phyloP scores from a whole-genome alignment of 2,329 filamentous ascomycete species.

The Metarhizium sp. region DNA sequence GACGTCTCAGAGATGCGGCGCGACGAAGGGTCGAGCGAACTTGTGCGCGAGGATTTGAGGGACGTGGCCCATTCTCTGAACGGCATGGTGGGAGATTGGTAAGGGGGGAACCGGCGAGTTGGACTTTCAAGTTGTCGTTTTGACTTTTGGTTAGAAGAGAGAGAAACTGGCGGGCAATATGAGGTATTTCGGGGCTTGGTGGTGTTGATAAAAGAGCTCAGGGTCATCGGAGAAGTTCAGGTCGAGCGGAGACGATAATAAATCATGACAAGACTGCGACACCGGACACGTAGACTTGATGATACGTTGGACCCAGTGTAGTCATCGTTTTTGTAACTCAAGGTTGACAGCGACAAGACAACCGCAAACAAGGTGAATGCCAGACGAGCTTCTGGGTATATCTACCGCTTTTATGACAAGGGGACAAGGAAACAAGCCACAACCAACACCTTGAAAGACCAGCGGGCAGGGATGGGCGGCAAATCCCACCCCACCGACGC shows the following conservation, averaged over 20 bases:
- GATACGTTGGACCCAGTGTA: too few relatives aligned
- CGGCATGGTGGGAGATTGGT: background rate
- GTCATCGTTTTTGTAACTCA: too few relatives aligned
- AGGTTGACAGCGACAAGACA: too few relatives aligned
- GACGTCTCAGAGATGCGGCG: background rate
- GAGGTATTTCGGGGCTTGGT: too few relatives aligned
- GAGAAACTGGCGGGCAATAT: too few relatives aligned
- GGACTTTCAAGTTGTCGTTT: too few relatives aligned
- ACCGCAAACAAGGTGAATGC: too few relatives aligned
- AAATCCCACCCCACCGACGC: background rate
- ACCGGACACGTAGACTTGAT: too few relatives aligned
- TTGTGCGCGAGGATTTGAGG: background rate
- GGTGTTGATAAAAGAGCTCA: too few relatives aligned
- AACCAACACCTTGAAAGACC: background rate
- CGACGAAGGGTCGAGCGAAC: background rate
- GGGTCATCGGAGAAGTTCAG: background rate
- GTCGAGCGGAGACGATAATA: background rate
- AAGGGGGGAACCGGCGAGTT: background rate
- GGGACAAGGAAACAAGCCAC: background rate
- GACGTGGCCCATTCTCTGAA: constrained; percentile 4
- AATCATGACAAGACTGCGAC: background rate
- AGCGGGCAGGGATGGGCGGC: background rate
- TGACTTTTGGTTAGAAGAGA: too few relatives aligned
- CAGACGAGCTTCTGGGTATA: too few relatives aligned
- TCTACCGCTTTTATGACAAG: background rate